Evolutionary conservation across 2,329 filamentous ascomycete species (phyloP).

Genomic region (Venturia nashicola): DNA sequence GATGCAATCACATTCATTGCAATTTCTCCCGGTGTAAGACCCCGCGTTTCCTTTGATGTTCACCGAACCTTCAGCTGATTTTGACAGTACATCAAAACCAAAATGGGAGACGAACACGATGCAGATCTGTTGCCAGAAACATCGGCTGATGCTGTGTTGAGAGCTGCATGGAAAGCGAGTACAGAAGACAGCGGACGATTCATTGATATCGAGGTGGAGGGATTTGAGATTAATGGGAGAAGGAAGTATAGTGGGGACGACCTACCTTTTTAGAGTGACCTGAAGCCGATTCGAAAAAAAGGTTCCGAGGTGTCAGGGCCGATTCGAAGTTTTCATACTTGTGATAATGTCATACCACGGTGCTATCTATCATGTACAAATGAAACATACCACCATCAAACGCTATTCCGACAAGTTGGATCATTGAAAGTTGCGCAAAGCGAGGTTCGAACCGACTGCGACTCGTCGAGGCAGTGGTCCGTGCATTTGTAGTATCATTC

Average conservation of each 20-base stretch:
- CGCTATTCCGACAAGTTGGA: no score
- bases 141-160: not conserved
- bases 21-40: slow-evolving; percentile 32
- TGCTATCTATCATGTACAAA: no score
- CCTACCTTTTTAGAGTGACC: not conserved
- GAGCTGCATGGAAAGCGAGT: not conserved
- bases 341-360: no score
- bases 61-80: not conserved
- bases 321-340: no score
- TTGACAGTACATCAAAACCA: slow-evolving; percentile 2
- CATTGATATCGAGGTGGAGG: slow-evolving; percentile 1
- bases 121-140: not conserved
- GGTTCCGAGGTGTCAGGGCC: no score
- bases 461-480: no score
- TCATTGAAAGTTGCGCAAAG: no score
- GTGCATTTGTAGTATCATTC: no score
- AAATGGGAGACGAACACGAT: not conserved
- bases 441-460: no score
- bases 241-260: slow-evolving; percentile 1
- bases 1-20: slow-evolving; percentile 32
- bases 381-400: no score
- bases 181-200: not conserved
- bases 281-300: not conserved
- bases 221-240: not conserved
- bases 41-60: not conserved